phyloP scores from a whole-genome alignment of 2,329 filamentous ascomycete species.

The Alternaria atra region DNA sequence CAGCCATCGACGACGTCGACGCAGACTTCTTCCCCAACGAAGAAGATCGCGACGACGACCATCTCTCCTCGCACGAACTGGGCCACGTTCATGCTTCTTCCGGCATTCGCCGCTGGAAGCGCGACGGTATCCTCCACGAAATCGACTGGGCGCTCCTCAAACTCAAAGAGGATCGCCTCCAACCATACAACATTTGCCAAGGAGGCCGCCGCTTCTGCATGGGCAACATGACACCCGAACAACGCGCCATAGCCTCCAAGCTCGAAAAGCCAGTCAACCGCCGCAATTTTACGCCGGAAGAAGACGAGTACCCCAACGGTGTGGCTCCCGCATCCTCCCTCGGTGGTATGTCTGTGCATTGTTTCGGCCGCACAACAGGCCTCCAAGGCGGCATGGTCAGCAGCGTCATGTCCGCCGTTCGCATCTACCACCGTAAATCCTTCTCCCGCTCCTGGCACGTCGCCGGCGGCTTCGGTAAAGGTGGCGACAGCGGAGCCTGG shows the following conservation, averaged over 20 bases:
- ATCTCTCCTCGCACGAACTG: slow-evolving; percentile 80
- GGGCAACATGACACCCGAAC: slow-evolving; percentile 33
- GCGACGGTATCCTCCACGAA: slow-evolving; percentile 80
- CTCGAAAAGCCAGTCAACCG: slow-evolving; percentile 48
- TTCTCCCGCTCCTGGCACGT: slow-evolving; percentile 77
- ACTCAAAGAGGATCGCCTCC: slow-evolving; percentile 75
- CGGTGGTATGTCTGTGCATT: slow-evolving; percentile 82
- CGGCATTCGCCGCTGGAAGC: slow-evolving; percentile 79
- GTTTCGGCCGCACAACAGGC: slow-evolving; percentile 86
- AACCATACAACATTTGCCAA: slow-evolving; percentile 76
- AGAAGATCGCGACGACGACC: slow-evolving; percentile 78
- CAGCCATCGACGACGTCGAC: slow-evolving; percentile 85
- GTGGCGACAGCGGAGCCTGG: slow-evolving; percentile 94
- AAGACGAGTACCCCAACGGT: slow-evolving; percentile 62
- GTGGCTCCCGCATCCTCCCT: slow-evolving; percentile 70
- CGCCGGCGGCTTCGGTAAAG: slow-evolving; percentile 71
- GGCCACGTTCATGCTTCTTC: slow-evolving; percentile 90
- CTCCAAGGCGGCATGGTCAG: slow-evolving; percentile 81
- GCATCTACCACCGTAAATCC: slow-evolving; percentile 83
- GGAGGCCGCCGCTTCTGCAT: slow-evolving; percentile 55
- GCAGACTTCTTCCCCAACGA: slow-evolving; percentile 81
- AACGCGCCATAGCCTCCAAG: slow-evolving; percentile 41
- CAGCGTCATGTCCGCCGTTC: slow-evolving; percentile 81
- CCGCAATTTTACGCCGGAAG: slow-evolving; percentile 44
- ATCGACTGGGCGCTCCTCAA: slow-evolving; percentile 95